A percentile compares a stretch with the other conserved stretches of the same genome.
Conservation (phyloP, 1,139 yeast species). For the Sugiyamaella japonica region DNA sequence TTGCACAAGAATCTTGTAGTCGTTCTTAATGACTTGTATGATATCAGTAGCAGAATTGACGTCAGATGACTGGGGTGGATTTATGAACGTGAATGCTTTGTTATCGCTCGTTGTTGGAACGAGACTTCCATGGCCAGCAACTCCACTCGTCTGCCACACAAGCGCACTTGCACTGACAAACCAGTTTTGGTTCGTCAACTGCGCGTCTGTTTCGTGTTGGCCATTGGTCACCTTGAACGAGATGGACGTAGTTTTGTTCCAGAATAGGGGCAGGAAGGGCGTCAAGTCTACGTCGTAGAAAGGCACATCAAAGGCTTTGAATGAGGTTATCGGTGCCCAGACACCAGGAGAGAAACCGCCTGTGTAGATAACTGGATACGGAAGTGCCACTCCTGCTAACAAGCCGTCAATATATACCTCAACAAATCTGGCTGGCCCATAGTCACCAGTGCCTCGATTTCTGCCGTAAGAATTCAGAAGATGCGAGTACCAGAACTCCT, state of each 20-base stretch:
- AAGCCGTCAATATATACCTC: conserved; percentile 38
- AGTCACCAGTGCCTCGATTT: conserved; percentile 2
- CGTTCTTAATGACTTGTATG: conserved; percentile 7
- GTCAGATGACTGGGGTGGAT: neutral
- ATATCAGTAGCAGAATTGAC: neutral
- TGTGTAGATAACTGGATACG: conserved; percentile 57
- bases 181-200: conserved; percentile 50
- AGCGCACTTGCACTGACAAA: conserved; percentile 62
- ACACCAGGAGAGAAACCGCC: conserved; percentile 78
- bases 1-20: conserved; percentile 1
- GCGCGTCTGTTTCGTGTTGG: conserved; percentile 6
- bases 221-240: conserved; percentile 9
- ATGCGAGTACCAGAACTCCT: conserved; percentile 73
- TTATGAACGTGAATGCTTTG: conserved; percentile 2
- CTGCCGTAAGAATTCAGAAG: conserved; percentile 11
- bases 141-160: conserved; percentile 53
- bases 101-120: conserved; percentile 7
- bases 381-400: conserved; percentile 42
- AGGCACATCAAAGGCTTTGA: conserved; percentile 69
- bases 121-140: conserved; percentile 32
- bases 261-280: conserved; percentile 61
- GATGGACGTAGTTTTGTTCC: conserved; percentile 41
- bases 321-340: conserved; percentile 77
- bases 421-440: conserved; percentile 46
- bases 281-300: conserved; percentile 66